These are phyloP conservation scores for Pilatotrama ljubarskyi DNA, from an alignment of 768 basidiomycete genomes.

Conservation along the genomic window DNA sequence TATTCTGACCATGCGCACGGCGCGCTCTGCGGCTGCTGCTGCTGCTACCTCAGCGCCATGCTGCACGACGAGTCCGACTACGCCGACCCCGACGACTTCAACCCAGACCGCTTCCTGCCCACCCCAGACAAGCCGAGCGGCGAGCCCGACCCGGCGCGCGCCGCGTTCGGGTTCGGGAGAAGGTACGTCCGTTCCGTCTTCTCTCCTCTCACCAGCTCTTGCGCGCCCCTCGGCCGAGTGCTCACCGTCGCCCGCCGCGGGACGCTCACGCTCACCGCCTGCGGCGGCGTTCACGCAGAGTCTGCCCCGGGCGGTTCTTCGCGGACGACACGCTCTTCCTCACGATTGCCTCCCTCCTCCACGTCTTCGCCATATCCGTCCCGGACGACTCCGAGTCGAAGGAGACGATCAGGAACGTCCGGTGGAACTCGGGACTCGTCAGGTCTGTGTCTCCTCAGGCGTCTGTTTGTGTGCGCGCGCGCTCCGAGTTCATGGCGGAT, in stretches of 20 bases:
- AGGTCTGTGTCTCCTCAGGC: too few species aligned
- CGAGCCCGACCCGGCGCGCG: constrained; percentile 43
- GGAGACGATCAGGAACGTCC: too few species aligned
- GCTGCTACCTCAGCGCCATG: constrained; percentile 28
- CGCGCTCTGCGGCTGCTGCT: background rate
- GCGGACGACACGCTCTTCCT: constrained; percentile 4
- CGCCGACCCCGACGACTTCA: constrained; percentile 49
- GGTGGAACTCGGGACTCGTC: too few species aligned
- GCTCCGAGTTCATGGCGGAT: too few species aligned
- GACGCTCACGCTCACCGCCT: too few species aligned
- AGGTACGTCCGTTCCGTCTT: too few species aligned
- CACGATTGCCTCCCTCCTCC: background rate
- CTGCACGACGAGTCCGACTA: constrained; percentile 43
- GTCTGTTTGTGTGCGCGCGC: too few species aligned
- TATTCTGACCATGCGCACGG: constrained; percentile 43
- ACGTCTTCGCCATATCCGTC: background rate
- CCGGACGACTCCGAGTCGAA: too few species aligned
- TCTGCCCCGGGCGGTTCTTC: constrained; percentile 15
- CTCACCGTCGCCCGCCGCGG: too few species aligned
- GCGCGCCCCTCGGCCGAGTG: too few species aligned
- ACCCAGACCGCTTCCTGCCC: constrained; percentile 52
- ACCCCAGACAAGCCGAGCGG: constrained; percentile 29
- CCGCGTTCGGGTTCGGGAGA: constrained; percentile 50
- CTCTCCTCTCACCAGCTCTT: too few species aligned
- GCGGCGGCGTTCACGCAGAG: too few species aligned